Conservation (phyloP, 352 stramenopile genomes). For the Phytophthora kernoviae region DNA sequence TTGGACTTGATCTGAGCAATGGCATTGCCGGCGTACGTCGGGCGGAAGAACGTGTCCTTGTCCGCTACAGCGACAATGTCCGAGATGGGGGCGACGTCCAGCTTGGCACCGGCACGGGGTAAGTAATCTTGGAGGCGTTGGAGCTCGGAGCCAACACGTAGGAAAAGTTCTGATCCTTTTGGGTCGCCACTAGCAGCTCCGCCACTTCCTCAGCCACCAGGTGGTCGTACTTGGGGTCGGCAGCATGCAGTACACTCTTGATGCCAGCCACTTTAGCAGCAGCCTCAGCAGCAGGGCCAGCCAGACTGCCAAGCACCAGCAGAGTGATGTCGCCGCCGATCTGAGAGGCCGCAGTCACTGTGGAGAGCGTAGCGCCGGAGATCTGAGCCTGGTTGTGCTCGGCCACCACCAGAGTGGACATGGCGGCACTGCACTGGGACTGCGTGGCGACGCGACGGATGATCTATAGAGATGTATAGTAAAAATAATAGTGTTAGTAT, state of each 20-base stretch:
- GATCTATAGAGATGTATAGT: conserved; percentile 30
- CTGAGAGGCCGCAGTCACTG: conserved; percentile 86
- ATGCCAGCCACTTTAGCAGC: conserved; percentile 85
- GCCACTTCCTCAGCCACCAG: conserved; percentile 88
- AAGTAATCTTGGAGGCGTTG: conserved; percentile 97
- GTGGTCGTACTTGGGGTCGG: conserved; percentile 90
- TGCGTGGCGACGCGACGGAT: conserved; percentile 52
- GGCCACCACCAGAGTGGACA: conserved; percentile 88
- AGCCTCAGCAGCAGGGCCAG: conserved; percentile 54
- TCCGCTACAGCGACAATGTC: conserved; percentile 94
- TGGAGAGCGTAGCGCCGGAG: conserved; percentile 75
- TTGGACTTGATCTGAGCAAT: conserved; percentile 90
- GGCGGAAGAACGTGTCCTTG: conserved; percentile 96
- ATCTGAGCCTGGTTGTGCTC: conserved; percentile 85
- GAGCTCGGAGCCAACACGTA: conserved; percentile 95
- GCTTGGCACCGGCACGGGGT: conserved; percentile 93
- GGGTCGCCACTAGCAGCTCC: conserved; percentile 69
- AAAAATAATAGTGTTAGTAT: not conserved
- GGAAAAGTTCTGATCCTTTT: conserved; percentile 74
- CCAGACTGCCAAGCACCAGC: conserved; percentile 76
- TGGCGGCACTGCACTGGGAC: conserved; percentile 28
- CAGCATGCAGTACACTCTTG: conserved; percentile 78
- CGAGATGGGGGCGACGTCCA: conserved; percentile 95
- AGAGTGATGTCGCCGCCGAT: conserved; percentile 85
- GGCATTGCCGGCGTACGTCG: conserved; percentile 87